phyloP scores from a whole-genome alignment of 2,329 filamentous ascomycete species.

The Aspergillus fumigatus region DNA sequence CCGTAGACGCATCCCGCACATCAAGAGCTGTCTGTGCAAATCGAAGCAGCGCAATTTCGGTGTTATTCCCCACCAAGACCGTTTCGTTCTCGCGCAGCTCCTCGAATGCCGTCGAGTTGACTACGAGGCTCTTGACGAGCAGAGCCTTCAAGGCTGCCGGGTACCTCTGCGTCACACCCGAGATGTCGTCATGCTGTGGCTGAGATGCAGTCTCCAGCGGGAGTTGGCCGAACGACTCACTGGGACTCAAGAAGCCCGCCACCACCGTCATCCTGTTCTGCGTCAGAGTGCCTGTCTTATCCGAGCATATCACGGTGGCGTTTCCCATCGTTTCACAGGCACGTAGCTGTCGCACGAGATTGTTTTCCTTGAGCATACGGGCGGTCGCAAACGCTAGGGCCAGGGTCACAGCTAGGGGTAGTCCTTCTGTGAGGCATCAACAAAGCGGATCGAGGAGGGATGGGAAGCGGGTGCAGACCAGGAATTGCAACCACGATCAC shows the following conservation, averaged over 20 bases:
- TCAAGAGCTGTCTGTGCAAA: slow-evolving; percentile 60
- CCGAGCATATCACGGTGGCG: slow-evolving; percentile 73
- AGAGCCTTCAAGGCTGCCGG: slow-evolving; percentile 23
- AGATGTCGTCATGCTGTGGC: slow-evolving; percentile 12
- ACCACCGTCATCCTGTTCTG: slow-evolving; percentile 75
- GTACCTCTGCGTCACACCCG: slow-evolving; percentile 13
- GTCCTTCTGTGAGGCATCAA: slow-evolving; percentile 56
- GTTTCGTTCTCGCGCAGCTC: slow-evolving; percentile 63
- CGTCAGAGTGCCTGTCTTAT: slow-evolving; percentile 71
- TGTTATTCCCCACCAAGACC: slow-evolving; percentile 72
- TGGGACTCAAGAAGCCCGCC: slow-evolving; percentile 62
- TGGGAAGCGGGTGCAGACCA: slow-evolving; percentile 20
- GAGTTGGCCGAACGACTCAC: slow-evolving; percentile 50
- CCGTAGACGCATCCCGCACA: slow-evolving; percentile 61
- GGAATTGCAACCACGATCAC: slow-evolving; percentile 77
- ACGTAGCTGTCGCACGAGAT: slow-evolving; percentile 69
- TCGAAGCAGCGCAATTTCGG: slow-evolving; percentile 67
- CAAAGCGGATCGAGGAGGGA: background rate
- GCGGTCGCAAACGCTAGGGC: slow-evolving; percentile 73
- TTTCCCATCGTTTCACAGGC: slow-evolving; percentile 81
- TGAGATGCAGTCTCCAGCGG: slow-evolving; percentile 13
- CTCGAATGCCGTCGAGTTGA: slow-evolving; percentile 69
- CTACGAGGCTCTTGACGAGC: slow-evolving; percentile 36
- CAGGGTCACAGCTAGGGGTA: slow-evolving; percentile 72
- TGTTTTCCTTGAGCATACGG: slow-evolving; percentile 72